Conservation (phyloP, 176 grass and related monocot genomes). For the Echinochloa phyllopogon region DNA sequence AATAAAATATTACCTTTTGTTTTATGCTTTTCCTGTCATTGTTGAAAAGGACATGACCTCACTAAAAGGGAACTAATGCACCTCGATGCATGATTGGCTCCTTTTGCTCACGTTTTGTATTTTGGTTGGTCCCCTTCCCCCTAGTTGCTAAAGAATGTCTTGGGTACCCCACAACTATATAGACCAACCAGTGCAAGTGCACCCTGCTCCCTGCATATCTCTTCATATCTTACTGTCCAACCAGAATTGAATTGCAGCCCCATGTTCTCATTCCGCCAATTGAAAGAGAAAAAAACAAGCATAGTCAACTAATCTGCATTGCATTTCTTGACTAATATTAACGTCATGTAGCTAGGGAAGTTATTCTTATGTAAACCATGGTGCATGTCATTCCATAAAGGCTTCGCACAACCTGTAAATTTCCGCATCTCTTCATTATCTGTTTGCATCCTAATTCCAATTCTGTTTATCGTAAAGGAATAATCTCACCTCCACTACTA, state of each 20-base stretch:
- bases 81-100: not conserved
- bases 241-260: not conserved
- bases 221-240: not conserved
- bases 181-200: constrained; percentile 4
- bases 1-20: not conserved
- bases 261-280: constrained; percentile 20
- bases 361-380: constrained; percentile 22
- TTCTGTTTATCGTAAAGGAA: constrained; percentile 43
- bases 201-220: not conserved
- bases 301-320: not conserved
- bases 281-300: not conserved
- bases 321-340: not conserved
- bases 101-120: constrained; percentile 32
- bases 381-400: constrained; percentile 21
- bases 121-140: constrained; percentile 9
- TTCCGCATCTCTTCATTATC: constrained; percentile 28
- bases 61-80: constrained; percentile 24
- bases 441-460: constrained; percentile 16
- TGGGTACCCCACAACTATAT: not conserved
- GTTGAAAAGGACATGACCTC: constrained; percentile 41
- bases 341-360: constrained; percentile 1
- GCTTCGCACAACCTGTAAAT: not conserved
- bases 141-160: constrained; percentile 6
- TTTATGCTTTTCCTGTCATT: not conserved
- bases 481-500: constrained; percentile 37